Evolutionary conservation across 2,329 filamentous ascomycete species (phyloP).

Genomic region (Lasiodiplodia sp.): DNA sequence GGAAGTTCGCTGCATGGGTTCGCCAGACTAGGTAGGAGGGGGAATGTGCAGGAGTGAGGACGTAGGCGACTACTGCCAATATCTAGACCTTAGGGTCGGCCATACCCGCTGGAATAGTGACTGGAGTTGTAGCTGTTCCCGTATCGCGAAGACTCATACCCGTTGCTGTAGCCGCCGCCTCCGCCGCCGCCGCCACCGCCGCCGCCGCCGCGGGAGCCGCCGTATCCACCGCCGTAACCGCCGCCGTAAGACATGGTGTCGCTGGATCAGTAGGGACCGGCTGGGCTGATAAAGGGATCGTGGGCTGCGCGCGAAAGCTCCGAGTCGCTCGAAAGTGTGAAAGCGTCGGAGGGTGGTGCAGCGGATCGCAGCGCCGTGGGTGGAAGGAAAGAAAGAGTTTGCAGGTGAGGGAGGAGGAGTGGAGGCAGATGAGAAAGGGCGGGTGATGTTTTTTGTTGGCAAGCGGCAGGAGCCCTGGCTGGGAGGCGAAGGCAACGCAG

Average conservation of each 20-base stretch:
- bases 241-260: slow-evolving; percentile 74
- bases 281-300: slow-evolving; percentile 34
- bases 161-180: slow-evolving; percentile 61
- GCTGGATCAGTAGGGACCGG: slow-evolving; percentile 43
- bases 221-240: slow-evolving; percentile 52
- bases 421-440: slow-evolving; percentile 26
- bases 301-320: slow-evolving; percentile 17
- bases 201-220: slow-evolving; percentile 55
- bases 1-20: neutral
- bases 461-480: slow-evolving; percentile 30
- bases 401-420: slow-evolving; percentile 14
- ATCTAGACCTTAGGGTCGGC: slow-evolving; percentile 49
- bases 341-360: slow-evolving; percentile 4
- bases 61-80: slow-evolving; percentile 41
- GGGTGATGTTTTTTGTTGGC: slow-evolving; percentile 30
- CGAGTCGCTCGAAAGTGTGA: slow-evolving; percentile 17
- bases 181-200: slow-evolving; percentile 55
- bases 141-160: slow-evolving; percentile 56
- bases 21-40: neutral
- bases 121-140: slow-evolving; percentile 56
- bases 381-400: slow-evolving; percentile 18
- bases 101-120: slow-evolving; percentile 56
- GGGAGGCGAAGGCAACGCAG: slow-evolving; percentile 31
- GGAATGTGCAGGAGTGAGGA: neutral
- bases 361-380: neutral